Evolutionary conservation across 73 alveolate species (phyloP).

Genomic region (Blepharisma stoltei): DNA sequence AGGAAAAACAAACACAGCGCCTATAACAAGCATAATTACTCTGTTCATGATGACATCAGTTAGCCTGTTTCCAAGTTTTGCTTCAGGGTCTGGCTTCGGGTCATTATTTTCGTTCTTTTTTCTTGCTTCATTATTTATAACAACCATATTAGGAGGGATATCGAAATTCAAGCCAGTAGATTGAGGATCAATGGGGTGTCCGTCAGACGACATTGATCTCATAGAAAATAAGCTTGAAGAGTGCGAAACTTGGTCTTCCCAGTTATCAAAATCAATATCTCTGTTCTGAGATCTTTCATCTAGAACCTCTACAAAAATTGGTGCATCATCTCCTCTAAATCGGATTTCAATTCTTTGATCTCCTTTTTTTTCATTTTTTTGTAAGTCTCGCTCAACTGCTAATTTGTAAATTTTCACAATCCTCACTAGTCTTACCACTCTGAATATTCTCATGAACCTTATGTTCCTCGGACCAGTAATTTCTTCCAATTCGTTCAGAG

Average conservation of each 20-base stretch:
- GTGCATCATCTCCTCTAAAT: no score
- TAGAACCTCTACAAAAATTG: no score
- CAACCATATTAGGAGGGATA: not conserved
- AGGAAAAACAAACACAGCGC: slow-evolving; percentile 56
- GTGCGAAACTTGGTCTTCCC: no score
- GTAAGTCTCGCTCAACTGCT: slow-evolving; percentile 39
- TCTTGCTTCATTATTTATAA: not conserved
- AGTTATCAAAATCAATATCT: no score
- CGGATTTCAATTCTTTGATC: no score
- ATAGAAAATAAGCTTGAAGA: no score
- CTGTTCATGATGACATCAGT: slow-evolving; percentile 73
- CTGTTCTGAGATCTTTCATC: no score
- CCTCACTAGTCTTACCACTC: slow-evolving; percentile 52
- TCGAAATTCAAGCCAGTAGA: no score
- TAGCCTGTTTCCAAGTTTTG: slow-evolving; percentile 75
- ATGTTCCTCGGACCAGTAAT: slow-evolving; percentile 68
- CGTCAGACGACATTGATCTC: no score
- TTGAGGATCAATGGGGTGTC: no score
- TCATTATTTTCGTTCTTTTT: not conserved
- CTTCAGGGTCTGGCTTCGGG: slow-evolving; percentile 46
- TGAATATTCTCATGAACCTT: slow-evolving; percentile 57
- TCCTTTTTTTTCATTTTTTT: slow-evolving; percentile 50
- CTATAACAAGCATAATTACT: slow-evolving; percentile 69
- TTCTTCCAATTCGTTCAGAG: slow-evolving; percentile 76
- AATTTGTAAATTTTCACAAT: slow-evolving; percentile 47